Evolutionary conservation across 768 basidiomycete genomes (phyloP), one percentile per base, ranked within the genome.

Genomic region (Tulasnella sp.): DNA sequence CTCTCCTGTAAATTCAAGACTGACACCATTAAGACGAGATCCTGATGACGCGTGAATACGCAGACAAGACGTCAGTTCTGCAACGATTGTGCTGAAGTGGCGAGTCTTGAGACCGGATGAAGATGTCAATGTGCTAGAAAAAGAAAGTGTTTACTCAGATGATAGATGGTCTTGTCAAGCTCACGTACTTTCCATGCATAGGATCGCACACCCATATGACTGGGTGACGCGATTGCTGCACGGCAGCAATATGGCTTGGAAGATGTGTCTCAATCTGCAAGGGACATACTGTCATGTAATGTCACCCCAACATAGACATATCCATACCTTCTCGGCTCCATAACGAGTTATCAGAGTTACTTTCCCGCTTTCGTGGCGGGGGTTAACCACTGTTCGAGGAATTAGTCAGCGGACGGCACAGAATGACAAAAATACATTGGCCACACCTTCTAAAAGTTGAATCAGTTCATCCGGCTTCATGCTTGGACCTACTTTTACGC

Each of bases 201-300:
- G 92, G 91, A 66, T 98, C 95, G 61, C 87, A 92, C 44, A 92
- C 75, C 90, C 92, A 98, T 7, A 81, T 77, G 2, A 95, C 91
- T 1, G 85, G 84, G 62, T 98, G 91, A 0, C 75, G 77, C 2
- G 88, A 81, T 44, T 66, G 56, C 61, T 84, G 79, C 13, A 99
- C 92, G 6, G 79, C 81, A 10, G 65, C 63, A 62, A 99, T 92
- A 63, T 98, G 93, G 0, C 65, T 72, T 0, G 89, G 72, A 6
- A 98, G 78, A 59, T 79, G 72, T 25, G 72, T 63, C 48, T 79
- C 79, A 56, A 95, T 77, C 87, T 90, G 57, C n/a, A 19, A 45
- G 16, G 33, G 19, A 29, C 12, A 16, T 39, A 4, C n/a, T n/a
- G 31, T 16, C 8, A 56, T 37, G n/a, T 20, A 25, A 31, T n/a